A percentile compares a stretch with the other conserved stretches of the same genome.
These are phyloP conservation scores for Alternaria panax DNA, from an alignment of 2,329 filamentous ascomycete species.

Conservation along the genomic window DNA sequence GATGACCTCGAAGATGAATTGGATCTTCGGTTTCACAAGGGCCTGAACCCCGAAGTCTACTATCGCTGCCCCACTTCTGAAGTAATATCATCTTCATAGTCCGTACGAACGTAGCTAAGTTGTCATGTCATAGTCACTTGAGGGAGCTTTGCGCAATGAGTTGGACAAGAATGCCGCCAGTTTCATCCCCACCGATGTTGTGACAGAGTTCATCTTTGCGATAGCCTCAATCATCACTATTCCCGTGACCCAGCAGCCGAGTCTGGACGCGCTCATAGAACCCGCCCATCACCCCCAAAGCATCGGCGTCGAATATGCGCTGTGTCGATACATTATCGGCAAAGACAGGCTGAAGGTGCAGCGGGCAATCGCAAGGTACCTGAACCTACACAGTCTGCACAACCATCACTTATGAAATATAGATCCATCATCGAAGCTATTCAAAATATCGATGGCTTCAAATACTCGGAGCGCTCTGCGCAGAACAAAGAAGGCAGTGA, in stretches of 20 bases:
- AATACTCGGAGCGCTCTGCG: slow-evolving; percentile 43
- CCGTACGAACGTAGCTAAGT: slow-evolving; percentile 22
- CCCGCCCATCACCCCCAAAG: slow-evolving; percentile 38
- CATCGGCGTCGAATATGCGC: slow-evolving; percentile 37
- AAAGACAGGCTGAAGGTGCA: slow-evolving; percentile 41
- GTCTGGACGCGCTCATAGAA: slow-evolving; percentile 36
- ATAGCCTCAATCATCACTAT: slow-evolving; percentile 42
- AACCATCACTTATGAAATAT: slow-evolving; percentile 8
- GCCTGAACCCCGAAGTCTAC: slow-evolving; percentile 42
- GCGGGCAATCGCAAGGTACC: slow-evolving; percentile 39
- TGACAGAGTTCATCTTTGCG: slow-evolving; percentile 45
- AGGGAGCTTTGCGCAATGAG: slow-evolving; percentile 41
- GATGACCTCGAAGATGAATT: slow-evolving; percentile 43
- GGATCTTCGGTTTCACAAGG: slow-evolving; percentile 41
- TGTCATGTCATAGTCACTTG: slow-evolving; percentile 29
- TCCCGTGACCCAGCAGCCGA: slow-evolving; percentile 35
- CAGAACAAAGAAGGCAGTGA: slow-evolving; percentile 39
- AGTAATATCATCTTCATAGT: slow-evolving; percentile 23
- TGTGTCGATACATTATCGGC: slow-evolving; percentile 36
- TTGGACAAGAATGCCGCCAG: slow-evolving; percentile 36
- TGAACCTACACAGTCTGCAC: neutral
- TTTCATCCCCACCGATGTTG: slow-evolving; percentile 40
- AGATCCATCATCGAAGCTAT: slow-evolving; percentile 42
- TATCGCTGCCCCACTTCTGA: slow-evolving; percentile 41
- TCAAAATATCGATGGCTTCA: slow-evolving; percentile 44